Evolutionary conservation across 2,329 filamentous ascomycete genomes (phyloP).

Genomic region (Aspergillus pseudoglaucus): DNA sequence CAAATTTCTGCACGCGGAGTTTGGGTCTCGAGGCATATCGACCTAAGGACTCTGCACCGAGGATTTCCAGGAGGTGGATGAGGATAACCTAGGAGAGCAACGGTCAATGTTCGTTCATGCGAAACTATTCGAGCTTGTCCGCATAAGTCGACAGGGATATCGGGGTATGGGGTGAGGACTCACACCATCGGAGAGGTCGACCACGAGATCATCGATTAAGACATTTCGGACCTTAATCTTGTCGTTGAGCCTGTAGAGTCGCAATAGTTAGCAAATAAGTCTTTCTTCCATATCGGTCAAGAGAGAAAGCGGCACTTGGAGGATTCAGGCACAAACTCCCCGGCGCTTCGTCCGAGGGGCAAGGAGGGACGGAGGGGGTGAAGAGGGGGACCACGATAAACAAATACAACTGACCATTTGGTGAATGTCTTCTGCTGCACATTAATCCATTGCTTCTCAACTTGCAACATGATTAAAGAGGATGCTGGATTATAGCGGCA

Average conservation of each 20-base stretch:
- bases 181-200: slow-evolving; percentile 89
- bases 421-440: slow-evolving; percentile 99
- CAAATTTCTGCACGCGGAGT: slow-evolving; percentile 90
- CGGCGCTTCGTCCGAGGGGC: neutral
- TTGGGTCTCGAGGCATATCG: slow-evolving; percentile 96
- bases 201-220: slow-evolving; percentile 78
- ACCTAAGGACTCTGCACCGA: slow-evolving; percentile 88
- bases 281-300: neutral
- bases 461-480: slow-evolving; percentile 37
- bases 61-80: slow-evolving; percentile 93
- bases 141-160: neutral
- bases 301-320: neutral
- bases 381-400: neutral
- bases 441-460: slow-evolving; percentile 60
- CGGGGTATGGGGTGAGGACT: slow-evolving; percentile 34
- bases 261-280: neutral
- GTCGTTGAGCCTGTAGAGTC: slow-evolving; percentile 72
- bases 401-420: slow-evolving; percentile 63
- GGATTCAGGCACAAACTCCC: neutral
- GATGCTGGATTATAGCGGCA: slow-evolving; percentile 15
- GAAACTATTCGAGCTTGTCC: neutral
- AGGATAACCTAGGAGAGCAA: slow-evolving; percentile 65
- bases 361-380: neutral
- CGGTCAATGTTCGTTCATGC: neutral
- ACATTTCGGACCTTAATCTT: slow-evolving; percentile 76